Base-by-base conservation (phyloP, 1,284 basidiomycete genomes). In the Boletus hoseneyae region DNA sequence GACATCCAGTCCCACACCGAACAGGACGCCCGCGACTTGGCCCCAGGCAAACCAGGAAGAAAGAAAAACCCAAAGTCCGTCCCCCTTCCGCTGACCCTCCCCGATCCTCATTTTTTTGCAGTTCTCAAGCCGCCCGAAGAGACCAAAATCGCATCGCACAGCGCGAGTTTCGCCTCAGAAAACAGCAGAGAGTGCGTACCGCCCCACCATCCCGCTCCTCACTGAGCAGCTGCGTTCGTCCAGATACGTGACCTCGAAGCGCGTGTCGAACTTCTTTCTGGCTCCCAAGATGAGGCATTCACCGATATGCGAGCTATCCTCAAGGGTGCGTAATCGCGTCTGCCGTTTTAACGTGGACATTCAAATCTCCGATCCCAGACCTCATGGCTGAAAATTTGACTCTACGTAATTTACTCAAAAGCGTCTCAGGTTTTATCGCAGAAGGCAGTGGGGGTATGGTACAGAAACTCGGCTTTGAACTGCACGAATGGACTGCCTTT, bases 71-170 rank as follows among this genome's bases (percentile, higher is more conserved):
- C 87, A 60, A 90, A 90, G 87, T 87, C 59, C 55, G 78, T 64
- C 54, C 42, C 27, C 19, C 34, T 46, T 36, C 30, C 44, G 36
- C 36, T 59, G 23, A 25, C 63, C 59, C 56, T 15, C 16, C 35
- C 38, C 19, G 15, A 32, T 47, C 53, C 59, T 55, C 36, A 63
- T 49, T 9, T 12, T 16, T 32, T 27, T 32, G 8, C 42, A 35
- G 89, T 72, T 91, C 89, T 29, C 88, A 91, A 70, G 88, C 89
- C 35, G 88, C 89, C 15, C 73, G 88, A 59, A 80, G 88, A 57
- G 89, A 92, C 71, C 93, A 96, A 70, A 96, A 96, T 65, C 80
- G 93, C 50, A 92, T 95, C 51, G 93, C 93, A 2, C 93, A 96
- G 68, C 82, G 93, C 42, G 93, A 96, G 69, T 96, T 96, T 62